A percentile compares a stretch with the other conserved stretches of the same genome.
phyloP scores from a whole-genome alignment of 2,329 filamentous ascomycete genomes.

The Xylaria sp. region DNA sequence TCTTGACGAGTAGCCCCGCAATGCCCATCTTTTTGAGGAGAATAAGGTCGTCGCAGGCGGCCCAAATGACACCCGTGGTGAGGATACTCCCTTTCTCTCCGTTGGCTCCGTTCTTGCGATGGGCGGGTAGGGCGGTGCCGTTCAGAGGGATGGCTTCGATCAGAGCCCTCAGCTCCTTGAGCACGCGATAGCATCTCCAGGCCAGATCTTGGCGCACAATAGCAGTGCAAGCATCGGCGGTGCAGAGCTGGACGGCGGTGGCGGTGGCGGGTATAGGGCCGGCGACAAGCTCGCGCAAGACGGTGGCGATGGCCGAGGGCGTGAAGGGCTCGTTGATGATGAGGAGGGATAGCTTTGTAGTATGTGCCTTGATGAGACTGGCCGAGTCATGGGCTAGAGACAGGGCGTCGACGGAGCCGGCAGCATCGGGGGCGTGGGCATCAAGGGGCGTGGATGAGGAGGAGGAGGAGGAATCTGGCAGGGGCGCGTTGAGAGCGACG shows the following conservation, averaged over 20 bases:
- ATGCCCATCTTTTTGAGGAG: conserved; percentile 70
- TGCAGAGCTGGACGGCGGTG: conserved; percentile 71
- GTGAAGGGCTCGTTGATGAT: conserved; percentile 89
- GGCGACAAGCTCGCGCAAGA: conserved; percentile 74
- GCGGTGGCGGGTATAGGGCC: conserved; percentile 78
- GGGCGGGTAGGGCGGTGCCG: conserved; percentile 57
- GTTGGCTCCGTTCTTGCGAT: conserved; percentile 52
- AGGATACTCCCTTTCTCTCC: conserved; percentile 60
- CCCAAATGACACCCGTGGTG: conserved; percentile 81
- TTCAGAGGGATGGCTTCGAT: conserved; percentile 65
- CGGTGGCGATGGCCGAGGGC: conserved; percentile 71
- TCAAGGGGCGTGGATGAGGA: background rate
- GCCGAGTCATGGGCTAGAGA: conserved; percentile 74
- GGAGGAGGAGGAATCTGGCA: conserved; percentile 1
- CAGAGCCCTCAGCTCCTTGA: conserved; percentile 68
- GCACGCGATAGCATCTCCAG: conserved; percentile 60
- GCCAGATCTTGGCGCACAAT: conserved; percentile 69
- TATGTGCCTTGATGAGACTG: conserved; percentile 77
- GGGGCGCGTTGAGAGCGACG: background rate
- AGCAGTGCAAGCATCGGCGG: conserved; percentile 64
- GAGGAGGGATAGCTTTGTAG: conserved; percentile 85
- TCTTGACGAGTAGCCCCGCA: conserved; percentile 70
- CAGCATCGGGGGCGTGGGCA: conserved; percentile 9
- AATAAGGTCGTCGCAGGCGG: conserved; percentile 76
- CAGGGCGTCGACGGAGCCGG: conserved; percentile 60